Conservation (phyloP, 2,329 filamentous ascomycete genomes). For the Trichoderma hamatum region DNA sequence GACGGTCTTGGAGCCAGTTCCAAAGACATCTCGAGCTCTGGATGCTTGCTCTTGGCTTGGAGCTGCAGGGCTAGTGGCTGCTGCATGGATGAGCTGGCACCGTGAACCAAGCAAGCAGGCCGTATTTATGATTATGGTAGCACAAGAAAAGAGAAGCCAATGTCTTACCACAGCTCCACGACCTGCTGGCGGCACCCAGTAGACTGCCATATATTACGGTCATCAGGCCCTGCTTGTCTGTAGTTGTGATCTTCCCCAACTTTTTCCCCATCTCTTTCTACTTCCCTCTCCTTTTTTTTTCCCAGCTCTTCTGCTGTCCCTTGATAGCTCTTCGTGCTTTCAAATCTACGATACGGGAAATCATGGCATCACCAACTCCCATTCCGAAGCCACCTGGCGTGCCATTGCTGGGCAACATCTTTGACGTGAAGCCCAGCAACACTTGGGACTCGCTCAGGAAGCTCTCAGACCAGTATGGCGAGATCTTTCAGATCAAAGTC, state of each 20-base stretch:
- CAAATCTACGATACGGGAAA: constrained; percentile 23
- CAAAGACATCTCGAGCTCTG: constrained; percentile 4
- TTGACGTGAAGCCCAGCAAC: constrained; percentile 41
- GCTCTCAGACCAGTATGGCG: constrained; percentile 42
- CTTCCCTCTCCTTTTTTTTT: background rate
- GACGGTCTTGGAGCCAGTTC: background rate
- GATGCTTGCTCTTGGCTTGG: constrained; percentile 2
- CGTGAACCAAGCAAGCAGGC: constrained; percentile 4
- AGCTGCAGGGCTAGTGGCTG: constrained; percentile 25
- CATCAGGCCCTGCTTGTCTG: background rate
- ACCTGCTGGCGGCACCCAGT: background rate
- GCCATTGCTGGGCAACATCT: constrained; percentile 44
- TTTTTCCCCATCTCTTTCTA: background rate
- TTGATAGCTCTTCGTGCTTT: background rate
- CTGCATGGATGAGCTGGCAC: constrained; percentile 29
- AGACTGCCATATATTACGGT: constrained; percentile 10
- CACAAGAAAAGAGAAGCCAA: background rate
- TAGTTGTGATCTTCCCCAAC: background rate
- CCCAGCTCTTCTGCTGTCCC: background rate
- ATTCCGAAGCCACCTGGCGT: constrained; percentile 41
- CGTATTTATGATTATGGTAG: constrained; percentile 3
- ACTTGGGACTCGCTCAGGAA: constrained; percentile 44
- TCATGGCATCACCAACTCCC: constrained; percentile 41
- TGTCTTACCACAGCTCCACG: constrained; percentile 27
- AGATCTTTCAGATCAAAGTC: constrained; percentile 46